Conservation (phyloP, 1,139 yeast genomes). For the Dujonia santamariae region DNA sequence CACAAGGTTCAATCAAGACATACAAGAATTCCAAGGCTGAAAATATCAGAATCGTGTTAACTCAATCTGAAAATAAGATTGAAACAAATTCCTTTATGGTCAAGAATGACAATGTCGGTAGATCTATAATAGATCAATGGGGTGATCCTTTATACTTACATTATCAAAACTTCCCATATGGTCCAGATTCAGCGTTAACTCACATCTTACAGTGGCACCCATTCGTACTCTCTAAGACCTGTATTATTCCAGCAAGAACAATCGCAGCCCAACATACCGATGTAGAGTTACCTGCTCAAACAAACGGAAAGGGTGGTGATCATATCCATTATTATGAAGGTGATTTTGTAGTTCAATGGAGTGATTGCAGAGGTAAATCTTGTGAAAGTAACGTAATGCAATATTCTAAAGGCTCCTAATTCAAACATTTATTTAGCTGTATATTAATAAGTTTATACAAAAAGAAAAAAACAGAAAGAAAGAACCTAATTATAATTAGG, state of each 20-base stretch:
- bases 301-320: constrained; percentile 29
- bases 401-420: constrained; percentile 19
- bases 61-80: constrained; percentile 61
- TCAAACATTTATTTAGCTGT: background rate
- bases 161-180: constrained; percentile 58
- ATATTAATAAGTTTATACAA: no score
- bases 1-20: constrained; percentile 67
- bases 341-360: constrained; percentile 62
- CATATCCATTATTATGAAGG: constrained; percentile 51
- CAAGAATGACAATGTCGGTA: constrained; percentile 60
- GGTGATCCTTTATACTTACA: constrained; percentile 63
- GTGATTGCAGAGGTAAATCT: constrained; percentile 47
- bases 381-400: constrained; percentile 51
- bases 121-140: constrained; percentile 73
- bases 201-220: constrained; percentile 97
- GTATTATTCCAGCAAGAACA: constrained; percentile 59
- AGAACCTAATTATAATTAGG: no score
- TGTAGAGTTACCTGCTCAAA: constrained; percentile 10
- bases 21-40: constrained; percentile 57
- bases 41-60: constrained; percentile 54
- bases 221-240: constrained; percentile 63
- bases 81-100: constrained; percentile 70
- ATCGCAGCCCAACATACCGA: constrained; percentile 30
- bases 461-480: no score
- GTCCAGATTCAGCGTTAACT: constrained; percentile 66